A percentile compares a stretch with the other conserved stretches of the same genome.
phyloP scores from a whole-genome alignment of 768 basidiomycete species.

The Roridomyces roridus region DNA sequence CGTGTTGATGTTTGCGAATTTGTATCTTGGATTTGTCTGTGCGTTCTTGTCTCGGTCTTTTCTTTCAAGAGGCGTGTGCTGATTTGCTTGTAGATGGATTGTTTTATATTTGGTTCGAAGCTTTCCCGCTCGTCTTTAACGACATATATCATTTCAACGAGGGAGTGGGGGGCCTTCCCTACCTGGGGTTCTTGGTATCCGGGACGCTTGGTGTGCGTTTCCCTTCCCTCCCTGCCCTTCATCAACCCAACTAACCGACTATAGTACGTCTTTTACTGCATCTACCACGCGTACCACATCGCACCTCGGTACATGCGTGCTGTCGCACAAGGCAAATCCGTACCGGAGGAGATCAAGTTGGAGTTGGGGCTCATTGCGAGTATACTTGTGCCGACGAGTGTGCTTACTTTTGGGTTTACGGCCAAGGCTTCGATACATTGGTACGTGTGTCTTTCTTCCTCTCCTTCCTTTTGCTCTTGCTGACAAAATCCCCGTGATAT shows the following conservation, averaged over 20 bases:
- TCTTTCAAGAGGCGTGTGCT: background rate
- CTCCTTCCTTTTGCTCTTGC: too few relatives aligned
- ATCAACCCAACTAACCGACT: background rate
- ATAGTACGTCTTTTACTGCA: conserved; percentile 12
- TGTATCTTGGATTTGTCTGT: conserved; percentile 37
- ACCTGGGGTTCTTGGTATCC: conserved; percentile 32
- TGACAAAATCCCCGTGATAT: too few relatives aligned
- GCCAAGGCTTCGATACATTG: conserved; percentile 26
- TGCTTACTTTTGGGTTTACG: conserved; percentile 42
- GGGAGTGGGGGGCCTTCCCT: conserved; percentile 37
- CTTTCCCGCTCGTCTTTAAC: conserved; percentile 38
- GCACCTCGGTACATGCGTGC: conserved; percentile 22
- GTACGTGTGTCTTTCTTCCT: too few relatives aligned
- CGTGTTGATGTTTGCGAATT: conserved; percentile 34
- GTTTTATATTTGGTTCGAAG: conserved; percentile 41
- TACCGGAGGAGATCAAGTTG: conserved; percentile 35
- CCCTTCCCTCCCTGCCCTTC: background rate
- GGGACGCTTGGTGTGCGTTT: conserved; percentile 7
- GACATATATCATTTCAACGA: conserved; percentile 38
- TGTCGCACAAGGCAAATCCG: background rate
- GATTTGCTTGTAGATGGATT: conserved; percentile 24
- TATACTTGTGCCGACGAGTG: conserved; percentile 37
- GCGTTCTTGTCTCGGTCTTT: background rate
- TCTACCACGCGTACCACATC: conserved; percentile 28
- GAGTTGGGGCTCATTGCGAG: conserved; percentile 39